phyloP scores from a whole-genome alignment of 176 grass and related monocot genomes.

The Dendrocalamus sinicus region DNA sequence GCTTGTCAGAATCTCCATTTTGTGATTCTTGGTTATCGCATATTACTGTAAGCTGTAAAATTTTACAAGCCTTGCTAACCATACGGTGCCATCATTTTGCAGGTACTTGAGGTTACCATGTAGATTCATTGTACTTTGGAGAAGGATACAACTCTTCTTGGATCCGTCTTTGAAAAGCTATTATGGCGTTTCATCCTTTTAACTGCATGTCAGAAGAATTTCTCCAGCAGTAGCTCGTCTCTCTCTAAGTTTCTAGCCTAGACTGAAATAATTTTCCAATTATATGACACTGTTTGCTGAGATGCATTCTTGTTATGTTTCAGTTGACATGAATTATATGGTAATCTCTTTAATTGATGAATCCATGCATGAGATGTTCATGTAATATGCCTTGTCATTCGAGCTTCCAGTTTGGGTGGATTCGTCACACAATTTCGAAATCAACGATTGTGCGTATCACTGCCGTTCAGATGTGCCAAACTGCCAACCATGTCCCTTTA shows the following conservation, averaged over 20 bases:
- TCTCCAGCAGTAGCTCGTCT: conserved; percentile 30
- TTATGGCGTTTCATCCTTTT: conserved; percentile 42
- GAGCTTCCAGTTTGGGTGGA: neutral
- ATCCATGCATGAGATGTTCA: neutral
- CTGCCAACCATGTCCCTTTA: too few species aligned
- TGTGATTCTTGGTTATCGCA: neutral
- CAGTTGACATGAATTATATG: conserved; percentile 4
- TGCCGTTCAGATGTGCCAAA: too few species aligned
- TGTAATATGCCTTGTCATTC: neutral
- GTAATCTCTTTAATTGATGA: neutral
- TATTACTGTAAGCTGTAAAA: neutral
- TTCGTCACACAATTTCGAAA: neutral
- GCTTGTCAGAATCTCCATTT: neutral
- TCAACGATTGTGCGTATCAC: neutral
- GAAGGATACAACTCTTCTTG: conserved; percentile 45
- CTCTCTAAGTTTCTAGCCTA: conserved; percentile 15
- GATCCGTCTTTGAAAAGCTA: conserved; percentile 44
- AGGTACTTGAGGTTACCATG: conserved; percentile 63
- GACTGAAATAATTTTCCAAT: conserved; percentile 49
- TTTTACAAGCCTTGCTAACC: neutral
- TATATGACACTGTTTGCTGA: conserved; percentile 22
- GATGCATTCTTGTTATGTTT: conserved; percentile 37
- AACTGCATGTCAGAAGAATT: conserved; percentile 37
- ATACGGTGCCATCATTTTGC: neutral
- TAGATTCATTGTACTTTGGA: conserved; percentile 55